Base-by-base conservation (phyloP, 2,329 filamentous ascomycete genomes). In the Colletotrichum echinochloae region DNA sequence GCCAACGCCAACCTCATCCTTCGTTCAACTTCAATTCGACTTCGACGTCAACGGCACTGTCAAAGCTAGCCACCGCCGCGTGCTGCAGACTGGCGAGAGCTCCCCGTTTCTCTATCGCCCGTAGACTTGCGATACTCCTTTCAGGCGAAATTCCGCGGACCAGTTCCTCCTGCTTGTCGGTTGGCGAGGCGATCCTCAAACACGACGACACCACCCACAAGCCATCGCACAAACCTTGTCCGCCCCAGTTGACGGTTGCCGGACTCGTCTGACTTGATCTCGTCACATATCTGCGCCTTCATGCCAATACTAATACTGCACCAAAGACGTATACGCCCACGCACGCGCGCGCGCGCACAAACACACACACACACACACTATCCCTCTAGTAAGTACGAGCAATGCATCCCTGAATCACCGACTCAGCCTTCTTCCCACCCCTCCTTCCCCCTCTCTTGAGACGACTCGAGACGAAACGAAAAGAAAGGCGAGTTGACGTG, bases 401-500 rank as follows among this genome's bases (percentile, higher is more conserved):
- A 49, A 54, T 28, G 41, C 44, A 57, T 56, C 35, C 51, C 35
- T 62, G 52, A n/a, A 46, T n/a, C n/a, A n/a, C 33, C 16, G 39
- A 66, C 51, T 61, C 49, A 35, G 52, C 52, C 59, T 41, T 52
- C 54, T 46, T 30, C 20, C 26, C 11, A 18, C 35, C 26, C 30
- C 55, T 46, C 49, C n/a, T 39, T 28, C 23, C 28, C 11, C 11
- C 33, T 37, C 16, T 30, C 18, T 41, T 46, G 23, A 62, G 48
- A 44, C 48, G 48, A 62, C 26, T 59, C 52, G 52, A 46, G 51
- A 57, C 64, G 57, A 67, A 67, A 70, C 67, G 60, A 39, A 48
- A 46, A 62, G 64, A 62, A 70, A 62, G 57, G 46, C 28, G 51
- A 70, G 64, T 57, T 64, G 67, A 59, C 37, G 64, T 57, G 51